Percentiles rank a stretch among this genome's conserved stretches.
phyloP scores from a whole-genome alignment of 164 flowering plant species.

The Amborella trichopoda region DNA sequence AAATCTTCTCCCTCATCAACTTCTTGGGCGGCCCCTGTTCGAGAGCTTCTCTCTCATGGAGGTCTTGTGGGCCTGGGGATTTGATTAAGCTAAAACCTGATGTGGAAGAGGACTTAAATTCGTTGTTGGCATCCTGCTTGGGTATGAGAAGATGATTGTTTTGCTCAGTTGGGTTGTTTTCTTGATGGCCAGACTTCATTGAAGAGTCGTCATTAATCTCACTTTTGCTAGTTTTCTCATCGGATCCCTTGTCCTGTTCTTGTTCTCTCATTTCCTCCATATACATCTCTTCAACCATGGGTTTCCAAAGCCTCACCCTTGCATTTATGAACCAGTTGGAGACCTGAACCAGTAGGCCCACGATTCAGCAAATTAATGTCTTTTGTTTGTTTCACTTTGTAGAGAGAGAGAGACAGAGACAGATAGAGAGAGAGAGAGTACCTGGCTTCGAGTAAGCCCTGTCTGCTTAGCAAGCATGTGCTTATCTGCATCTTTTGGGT shows the following conservation, averaged over 20 bases:
- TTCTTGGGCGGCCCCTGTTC: conserved; percentile 55
- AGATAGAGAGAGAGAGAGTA: conserved; percentile 9
- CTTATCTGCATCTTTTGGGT: conserved; percentile 96
- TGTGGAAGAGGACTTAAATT: conserved; percentile 15
- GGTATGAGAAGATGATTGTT: conserved; percentile 14
- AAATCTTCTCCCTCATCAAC: conserved; percentile 25
- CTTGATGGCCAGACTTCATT: conserved; percentile 23
- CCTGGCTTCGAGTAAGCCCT: conserved; percentile 96
- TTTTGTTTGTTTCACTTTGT: not conserved
- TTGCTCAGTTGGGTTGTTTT: conserved; percentile 22
- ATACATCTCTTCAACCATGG: conserved; percentile 99
- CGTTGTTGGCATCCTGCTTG: conserved; percentile 19
- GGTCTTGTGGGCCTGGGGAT: conserved; percentile 23
- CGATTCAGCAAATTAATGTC: too few relatives aligned
- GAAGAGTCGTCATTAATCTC: conserved; percentile 36
- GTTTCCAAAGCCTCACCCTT: conserved; percentile 97
- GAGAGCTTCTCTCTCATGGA: conserved; percentile 28
- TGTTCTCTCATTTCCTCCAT: conserved; percentile 73
- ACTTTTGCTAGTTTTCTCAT: conserved; percentile 27
- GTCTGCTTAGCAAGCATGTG: conserved; percentile 91
- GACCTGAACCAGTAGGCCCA: conserved; percentile 39
- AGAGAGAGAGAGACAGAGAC: not conserved
- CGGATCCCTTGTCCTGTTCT: conserved; percentile 37
- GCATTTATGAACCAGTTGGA: conserved; percentile 99
- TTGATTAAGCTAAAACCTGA: conserved; percentile 39